Evolutionary conservation across 2,329 filamentous ascomycete species (phyloP), one percentile per base, ranked within the genome.

Genomic region (Fusarium vanettenii): DNA sequence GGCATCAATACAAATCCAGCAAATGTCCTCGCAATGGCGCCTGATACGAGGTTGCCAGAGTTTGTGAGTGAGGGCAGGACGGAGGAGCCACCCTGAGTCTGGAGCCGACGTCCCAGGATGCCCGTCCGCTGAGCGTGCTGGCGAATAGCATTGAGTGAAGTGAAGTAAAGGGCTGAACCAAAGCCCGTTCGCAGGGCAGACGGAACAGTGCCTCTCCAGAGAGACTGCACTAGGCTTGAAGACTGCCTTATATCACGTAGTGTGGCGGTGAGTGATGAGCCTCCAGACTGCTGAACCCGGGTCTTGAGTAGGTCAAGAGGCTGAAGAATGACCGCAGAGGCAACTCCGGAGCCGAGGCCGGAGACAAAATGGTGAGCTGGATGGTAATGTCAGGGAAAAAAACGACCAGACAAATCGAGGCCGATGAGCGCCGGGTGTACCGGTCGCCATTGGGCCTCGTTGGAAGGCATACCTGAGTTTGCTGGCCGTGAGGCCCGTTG

Each of bases 261-360:
- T 29, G 73, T 79, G 20, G 75, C 72, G 9, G 75, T 68, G 67
- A 98, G 89, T 3, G 94, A 91, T 75, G 90, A 89, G 50, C 90
- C 88, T 59, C 91, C 91, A 37, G 94, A 94, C 83, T 98, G 97
- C 82, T 99, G 97, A 45, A 98, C 92, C 56, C 97, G 93, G 33
- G 97, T 99, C 85, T 99, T 99, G 81, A 99, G 91, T 5, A 99
- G 92, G 84, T 99, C 97, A 79, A 97, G 93, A 29, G 97, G 97
- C 84, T 99, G 97, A 18, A 99, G 90, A 65, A 98, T 91, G 69
- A 97, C 92, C 65, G 97, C 95, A 62, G 95, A 97, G 74, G 94
- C 90, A 60, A 97, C 89, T 79, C 97, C 97, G 9, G 95, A 98
- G 79, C 91, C 91, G 66, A 98, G 90, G 73, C 97, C 97, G 73